These are phyloP conservation scores for Chaetomiaceae sp. DNA, from an alignment of 2,329 filamentous ascomycete species.

Conservation along the genomic window DNA sequence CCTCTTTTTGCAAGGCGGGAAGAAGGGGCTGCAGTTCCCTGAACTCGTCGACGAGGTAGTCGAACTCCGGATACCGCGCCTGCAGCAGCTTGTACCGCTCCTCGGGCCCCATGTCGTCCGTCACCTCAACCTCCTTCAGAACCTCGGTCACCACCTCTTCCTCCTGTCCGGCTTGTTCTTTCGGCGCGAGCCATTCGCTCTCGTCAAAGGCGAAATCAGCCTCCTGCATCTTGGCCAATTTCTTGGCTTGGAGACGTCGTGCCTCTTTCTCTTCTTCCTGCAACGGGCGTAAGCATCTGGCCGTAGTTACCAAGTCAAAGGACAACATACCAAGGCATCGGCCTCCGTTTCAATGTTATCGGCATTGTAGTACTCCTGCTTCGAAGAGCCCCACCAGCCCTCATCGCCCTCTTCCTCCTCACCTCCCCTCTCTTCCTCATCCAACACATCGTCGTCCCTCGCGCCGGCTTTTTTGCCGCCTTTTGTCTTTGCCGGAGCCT, in stretches of 20 bases:
- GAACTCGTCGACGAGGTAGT: slow-evolving; percentile 78
- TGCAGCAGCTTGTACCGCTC: slow-evolving; percentile 73
- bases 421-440: slow-evolving; percentile 48
- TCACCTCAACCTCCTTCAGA: slow-evolving; percentile 77
- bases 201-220: slow-evolving; percentile 93
- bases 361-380: slow-evolving; percentile 88
- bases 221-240: slow-evolving; percentile 80
- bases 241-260: slow-evolving; percentile 82
- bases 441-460: slow-evolving; percentile 44
- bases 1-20: slow-evolving; percentile 52
- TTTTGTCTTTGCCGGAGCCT: slow-evolving; percentile 26
- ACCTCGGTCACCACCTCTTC: slow-evolving; percentile 73
- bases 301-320: not conserved
- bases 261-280: slow-evolving; percentile 86
- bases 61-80: slow-evolving; percentile 86
- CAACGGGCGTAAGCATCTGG: not conserved
- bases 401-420: slow-evolving; percentile 55
- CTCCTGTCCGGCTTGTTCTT: slow-evolving; percentile 46
- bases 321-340: slow-evolving; percentile 52
- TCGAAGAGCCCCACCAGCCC: slow-evolving; percentile 81
- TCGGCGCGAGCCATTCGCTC: slow-evolving; percentile 69
- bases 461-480: slow-evolving; percentile 24
- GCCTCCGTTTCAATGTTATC: slow-evolving; percentile 64
- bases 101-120: slow-evolving; percentile 69
- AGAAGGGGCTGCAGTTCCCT: slow-evolving; percentile 65